Percentiles rank a stretch among this genome's conserved stretches.
phyloP scores from a whole-genome alignment of 306 rosid genomes.

The Clitoria ternatea region DNA sequence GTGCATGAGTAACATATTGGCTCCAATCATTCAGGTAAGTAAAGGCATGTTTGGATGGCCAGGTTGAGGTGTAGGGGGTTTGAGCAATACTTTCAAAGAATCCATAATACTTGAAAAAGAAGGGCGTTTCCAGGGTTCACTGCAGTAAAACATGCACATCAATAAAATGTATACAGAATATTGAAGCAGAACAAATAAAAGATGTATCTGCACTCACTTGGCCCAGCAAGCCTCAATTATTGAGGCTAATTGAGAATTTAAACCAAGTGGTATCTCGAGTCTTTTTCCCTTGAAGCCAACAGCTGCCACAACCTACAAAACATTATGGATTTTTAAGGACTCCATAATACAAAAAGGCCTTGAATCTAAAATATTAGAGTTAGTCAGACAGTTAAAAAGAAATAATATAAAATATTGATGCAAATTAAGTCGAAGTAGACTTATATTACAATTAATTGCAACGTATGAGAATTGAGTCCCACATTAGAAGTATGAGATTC shows the following conservation, averaged over 20 bases:
- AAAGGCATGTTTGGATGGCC: constrained; percentile 39
- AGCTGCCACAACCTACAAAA: constrained; percentile 75
- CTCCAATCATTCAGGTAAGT: constrained; percentile 37
- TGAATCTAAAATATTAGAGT: background rate
- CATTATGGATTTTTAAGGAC: constrained; percentile 2
- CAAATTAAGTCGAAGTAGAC: background rate
- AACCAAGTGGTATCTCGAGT: constrained; percentile 69
- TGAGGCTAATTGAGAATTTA: constrained; percentile 64
- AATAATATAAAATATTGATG: background rate
- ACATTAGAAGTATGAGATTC: too few relatives aligned
- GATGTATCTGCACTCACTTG: constrained; percentile 50
- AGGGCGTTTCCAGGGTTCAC: constrained; percentile 85
- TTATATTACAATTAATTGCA: too few relatives aligned
- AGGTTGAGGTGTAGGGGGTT: constrained; percentile 48
- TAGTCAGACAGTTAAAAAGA: background rate
- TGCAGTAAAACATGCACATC: constrained; percentile 39
- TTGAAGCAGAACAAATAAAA: background rate
- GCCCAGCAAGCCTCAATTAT: constrained; percentile 88
- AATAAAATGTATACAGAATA: background rate
- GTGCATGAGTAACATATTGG: constrained; percentile 39
- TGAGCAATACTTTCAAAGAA: constrained; percentile 57
- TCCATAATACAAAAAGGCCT: background rate
- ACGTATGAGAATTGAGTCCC: too few relatives aligned
- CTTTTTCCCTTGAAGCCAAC: constrained; percentile 78
- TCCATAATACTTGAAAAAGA: constrained; percentile 76